Conservation (phyloP, 139 green algal genomes). For the Tetradesmus obliquus region DNA sequence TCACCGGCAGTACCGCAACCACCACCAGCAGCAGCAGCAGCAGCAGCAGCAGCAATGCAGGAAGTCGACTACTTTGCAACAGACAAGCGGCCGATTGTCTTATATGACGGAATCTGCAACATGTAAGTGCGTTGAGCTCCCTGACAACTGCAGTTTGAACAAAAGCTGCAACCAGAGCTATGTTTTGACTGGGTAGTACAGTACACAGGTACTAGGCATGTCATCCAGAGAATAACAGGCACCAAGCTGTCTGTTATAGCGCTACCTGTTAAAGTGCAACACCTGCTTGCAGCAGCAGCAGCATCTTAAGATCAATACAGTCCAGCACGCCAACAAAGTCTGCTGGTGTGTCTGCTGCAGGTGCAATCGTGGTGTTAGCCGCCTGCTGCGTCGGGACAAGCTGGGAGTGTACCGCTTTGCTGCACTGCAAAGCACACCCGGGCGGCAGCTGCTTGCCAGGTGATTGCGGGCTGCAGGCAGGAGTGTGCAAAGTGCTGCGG, state of each 20-base stretch:
- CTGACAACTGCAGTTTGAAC: neutral
- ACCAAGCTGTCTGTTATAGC: neutral
- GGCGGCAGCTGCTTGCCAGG: slow-evolving; percentile 70
- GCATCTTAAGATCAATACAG: neutral
- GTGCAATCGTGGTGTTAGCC: slow-evolving; percentile 88
- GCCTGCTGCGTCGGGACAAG: slow-evolving; percentile 78
- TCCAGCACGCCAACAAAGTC: too few species aligned
- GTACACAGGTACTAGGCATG: too few species aligned
- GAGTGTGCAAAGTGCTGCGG: neutral
- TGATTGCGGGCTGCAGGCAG: neutral
- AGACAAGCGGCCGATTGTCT: slow-evolving; percentile 81
- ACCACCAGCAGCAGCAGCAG: slow-evolving; percentile 10
- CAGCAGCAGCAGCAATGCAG: neutral
- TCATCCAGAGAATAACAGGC: too few species aligned
- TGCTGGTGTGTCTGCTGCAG: slow-evolving; percentile 44
- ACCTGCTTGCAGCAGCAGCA: neutral
- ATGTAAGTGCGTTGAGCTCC: slow-evolving; percentile 61
- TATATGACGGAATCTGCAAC: slow-evolving; percentile 90
- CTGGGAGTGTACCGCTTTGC: slow-evolving; percentile 69
- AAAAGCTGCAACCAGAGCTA: neutral
- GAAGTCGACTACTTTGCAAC: slow-evolving; percentile 69
- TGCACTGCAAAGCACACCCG: slow-evolving; percentile 80
- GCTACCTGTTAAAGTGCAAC: neutral
- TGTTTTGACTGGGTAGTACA: too few species aligned
- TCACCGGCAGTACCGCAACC: slow-evolving; percentile 12